Evolutionary conservation across 164 flowering plant species (phyloP).

Genomic region (Buxus sempervirens): DNA sequence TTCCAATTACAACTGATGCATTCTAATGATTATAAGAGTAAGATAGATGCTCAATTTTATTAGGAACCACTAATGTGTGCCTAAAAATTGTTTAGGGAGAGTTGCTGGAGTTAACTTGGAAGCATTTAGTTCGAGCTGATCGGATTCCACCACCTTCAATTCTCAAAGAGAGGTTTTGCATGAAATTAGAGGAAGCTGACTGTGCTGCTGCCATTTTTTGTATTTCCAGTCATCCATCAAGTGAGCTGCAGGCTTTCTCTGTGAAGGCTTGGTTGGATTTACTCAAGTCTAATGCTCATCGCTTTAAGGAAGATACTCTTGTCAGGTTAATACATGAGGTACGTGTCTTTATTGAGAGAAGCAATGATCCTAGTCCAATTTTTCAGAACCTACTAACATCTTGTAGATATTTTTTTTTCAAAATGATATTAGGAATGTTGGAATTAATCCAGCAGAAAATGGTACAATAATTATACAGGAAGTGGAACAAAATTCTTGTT

Average conservation of each 20-base stretch:
- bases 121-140: constrained; percentile 42
- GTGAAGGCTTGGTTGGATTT: constrained; percentile 57
- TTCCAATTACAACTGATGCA: too few relatives aligned
- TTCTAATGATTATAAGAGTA: too few relatives aligned
- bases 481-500: background rate
- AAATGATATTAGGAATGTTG: constrained; percentile 1
- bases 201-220: constrained; percentile 48
- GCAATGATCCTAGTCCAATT: constrained; percentile 28
- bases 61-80: constrained; percentile 3
- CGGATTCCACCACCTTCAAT: constrained; percentile 54
- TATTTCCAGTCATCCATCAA: constrained; percentile 20
- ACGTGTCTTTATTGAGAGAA: constrained; percentile 17
- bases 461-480: background rate
- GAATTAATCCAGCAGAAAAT: background rate
- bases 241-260: constrained; percentile 37
- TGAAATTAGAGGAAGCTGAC: constrained; percentile 52
- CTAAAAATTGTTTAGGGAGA: constrained; percentile 42
- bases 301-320: constrained; percentile 41
- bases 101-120: constrained; percentile 66
- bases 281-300: constrained; percentile 35
- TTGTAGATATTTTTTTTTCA: constrained; percentile 39
- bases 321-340: constrained; percentile 37
- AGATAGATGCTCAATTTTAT: too few relatives aligned
- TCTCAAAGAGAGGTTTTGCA: constrained; percentile 58
- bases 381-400: constrained; percentile 40